These are phyloP conservation scores for Lipomyces yarrowii DNA, from an alignment of 1,139 yeast genomes.

Conservation along the genomic window DNA sequence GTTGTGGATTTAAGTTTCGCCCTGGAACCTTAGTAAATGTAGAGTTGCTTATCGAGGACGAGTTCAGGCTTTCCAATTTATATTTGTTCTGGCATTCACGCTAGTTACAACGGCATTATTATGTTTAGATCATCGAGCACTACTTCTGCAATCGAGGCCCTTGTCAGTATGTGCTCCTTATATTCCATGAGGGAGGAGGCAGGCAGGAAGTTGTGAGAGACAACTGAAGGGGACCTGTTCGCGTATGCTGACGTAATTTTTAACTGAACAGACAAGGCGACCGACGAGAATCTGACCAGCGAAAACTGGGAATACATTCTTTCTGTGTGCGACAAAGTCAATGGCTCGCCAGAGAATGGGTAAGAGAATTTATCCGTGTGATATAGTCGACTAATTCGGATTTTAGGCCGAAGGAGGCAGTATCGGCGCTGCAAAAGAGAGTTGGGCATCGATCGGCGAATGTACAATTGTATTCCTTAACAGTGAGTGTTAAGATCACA, in stretches of 20 bases:
- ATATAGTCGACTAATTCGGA: neutral
- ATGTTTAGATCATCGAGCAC: neutral
- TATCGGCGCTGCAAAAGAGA: slow-evolving; percentile 55
- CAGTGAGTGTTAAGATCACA: slow-evolving; percentile 41
- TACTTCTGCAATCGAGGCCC: neutral
- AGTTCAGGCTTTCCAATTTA: neutral
- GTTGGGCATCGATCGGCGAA: slow-evolving; percentile 72
- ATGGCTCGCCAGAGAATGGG: slow-evolving; percentile 67
- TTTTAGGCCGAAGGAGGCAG: slow-evolving; percentile 46
- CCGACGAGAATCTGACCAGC: slow-evolving; percentile 74
- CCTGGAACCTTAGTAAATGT: neutral
- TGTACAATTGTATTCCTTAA: slow-evolving; percentile 69
- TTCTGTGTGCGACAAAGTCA: slow-evolving; percentile 81
- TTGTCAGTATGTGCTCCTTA: neutral
- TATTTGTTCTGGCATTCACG: neutral
- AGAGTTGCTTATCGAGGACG: neutral
- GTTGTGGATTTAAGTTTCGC: neutral
- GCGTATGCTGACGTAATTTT: neutral
- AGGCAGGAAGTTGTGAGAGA: neutral
- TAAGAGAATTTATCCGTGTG: slow-evolving; percentile 12
- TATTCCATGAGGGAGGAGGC: neutral
- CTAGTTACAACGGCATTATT: neutral
- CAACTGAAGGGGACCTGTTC: too few species aligned
- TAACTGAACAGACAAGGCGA: slow-evolving; percentile 56
- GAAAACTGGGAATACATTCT: slow-evolving; percentile 87